Conservation (phyloP, 75 land plant genomes). For the Sequoia sempervirens region DNA sequence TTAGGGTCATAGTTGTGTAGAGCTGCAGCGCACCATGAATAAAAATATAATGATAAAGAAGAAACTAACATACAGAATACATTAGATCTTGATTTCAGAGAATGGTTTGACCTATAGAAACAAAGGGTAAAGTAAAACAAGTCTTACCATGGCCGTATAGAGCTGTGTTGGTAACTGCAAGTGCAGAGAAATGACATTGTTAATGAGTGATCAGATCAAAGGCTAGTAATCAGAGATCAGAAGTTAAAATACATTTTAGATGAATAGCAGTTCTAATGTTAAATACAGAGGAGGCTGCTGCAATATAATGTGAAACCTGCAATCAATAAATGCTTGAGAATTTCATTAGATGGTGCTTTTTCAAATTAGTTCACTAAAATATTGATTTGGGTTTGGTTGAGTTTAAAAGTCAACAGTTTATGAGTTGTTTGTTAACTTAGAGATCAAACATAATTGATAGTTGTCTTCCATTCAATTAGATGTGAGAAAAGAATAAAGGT, state of each 20-base stretch:
- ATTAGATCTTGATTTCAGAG: not conserved
- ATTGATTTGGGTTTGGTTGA: too few relatives aligned
- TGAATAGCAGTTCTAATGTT: too few relatives aligned
- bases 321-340: too few relatives aligned
- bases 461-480: too few relatives aligned
- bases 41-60: not conserved
- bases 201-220: not conserved
- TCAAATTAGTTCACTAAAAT: too few relatives aligned
- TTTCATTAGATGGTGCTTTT: too few relatives aligned
- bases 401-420: too few relatives aligned
- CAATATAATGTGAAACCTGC: too few relatives aligned
- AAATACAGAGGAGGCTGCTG: too few relatives aligned
- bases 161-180: slow-evolving; percentile 81
- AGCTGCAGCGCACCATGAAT: slow-evolving; percentile 32
- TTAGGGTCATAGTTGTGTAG: slow-evolving; percentile 58
- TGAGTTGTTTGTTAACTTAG: too few relatives aligned
- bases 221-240: not conserved
- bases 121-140: not conserved
- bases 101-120: not conserved
- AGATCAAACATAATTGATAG: too few relatives aligned
- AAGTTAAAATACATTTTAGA: not conserved
- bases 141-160: slow-evolving; percentile 72
- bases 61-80: not conserved
- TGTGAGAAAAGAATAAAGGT: too few relatives aligned
- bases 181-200: not conserved